Evolutionary conservation across 1,139 yeast species (phyloP).

Genomic region (Hansenula sp.): DNA sequence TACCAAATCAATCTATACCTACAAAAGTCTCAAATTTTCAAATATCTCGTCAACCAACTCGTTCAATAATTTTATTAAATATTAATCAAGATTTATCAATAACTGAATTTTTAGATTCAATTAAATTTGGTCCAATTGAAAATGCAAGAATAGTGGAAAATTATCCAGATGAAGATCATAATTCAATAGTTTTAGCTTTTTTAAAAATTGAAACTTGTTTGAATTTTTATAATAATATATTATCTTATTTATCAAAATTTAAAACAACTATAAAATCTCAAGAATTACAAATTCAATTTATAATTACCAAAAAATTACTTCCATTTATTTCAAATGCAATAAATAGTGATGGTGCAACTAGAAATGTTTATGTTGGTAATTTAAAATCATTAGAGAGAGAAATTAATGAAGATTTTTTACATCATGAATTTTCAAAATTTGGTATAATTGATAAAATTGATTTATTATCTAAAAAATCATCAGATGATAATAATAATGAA

Average conservation of each 20-base stretch:
- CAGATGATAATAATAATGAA: constrained; percentile 7
- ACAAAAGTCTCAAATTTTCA: constrained; percentile 17
- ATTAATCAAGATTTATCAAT: constrained; percentile 16
- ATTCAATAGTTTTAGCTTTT: constrained; percentile 33
- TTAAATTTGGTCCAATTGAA: constrained; percentile 38
- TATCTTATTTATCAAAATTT: constrained; percentile 39
- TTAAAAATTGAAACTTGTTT: constrained; percentile 38
- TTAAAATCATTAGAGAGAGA: constrained; percentile 32
- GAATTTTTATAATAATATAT: constrained; percentile 40
- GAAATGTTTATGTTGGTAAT: constrained; percentile 70
- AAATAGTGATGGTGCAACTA: constrained; percentile 74
- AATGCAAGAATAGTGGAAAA: constrained; percentile 28
- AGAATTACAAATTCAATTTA: constrained; percentile 58
- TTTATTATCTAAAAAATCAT: constrained; percentile 8
- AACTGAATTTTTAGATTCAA: constrained; percentile 21
- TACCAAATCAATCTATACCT: neutral
- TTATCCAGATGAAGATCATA: constrained; percentile 14
- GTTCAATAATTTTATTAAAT: constrained; percentile 19
- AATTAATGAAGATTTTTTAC: constrained; percentile 42
- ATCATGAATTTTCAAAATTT: constrained; percentile 57
- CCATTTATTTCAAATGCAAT: constrained; percentile 64
- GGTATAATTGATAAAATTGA: constrained; percentile 23
- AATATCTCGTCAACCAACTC: constrained; percentile 22
- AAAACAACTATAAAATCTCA: constrained; percentile 39
- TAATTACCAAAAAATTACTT: constrained; percentile 54